Evolutionary conservation across 2,329 filamentous ascomycete species (phyloP).

Genomic region (Cladobotryum mycophilum): DNA sequence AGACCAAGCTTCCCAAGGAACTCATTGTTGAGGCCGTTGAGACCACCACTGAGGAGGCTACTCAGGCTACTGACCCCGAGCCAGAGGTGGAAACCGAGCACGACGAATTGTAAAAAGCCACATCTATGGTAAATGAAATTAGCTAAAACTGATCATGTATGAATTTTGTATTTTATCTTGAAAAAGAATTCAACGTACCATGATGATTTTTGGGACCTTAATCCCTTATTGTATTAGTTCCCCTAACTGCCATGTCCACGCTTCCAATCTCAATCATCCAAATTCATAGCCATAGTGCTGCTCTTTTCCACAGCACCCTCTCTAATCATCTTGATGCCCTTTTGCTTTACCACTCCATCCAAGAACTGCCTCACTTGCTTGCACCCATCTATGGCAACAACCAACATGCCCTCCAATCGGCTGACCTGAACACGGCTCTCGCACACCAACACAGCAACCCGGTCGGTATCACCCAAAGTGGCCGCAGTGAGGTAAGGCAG

Average conservation of each 20-base stretch:
- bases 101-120: conserved; percentile 42
- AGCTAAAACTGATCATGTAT: not conserved
- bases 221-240: not conserved
- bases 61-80: conserved; percentile 18
- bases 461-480: conserved; percentile 67
- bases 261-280: conserved; percentile 32
- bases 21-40: conserved; percentile 38
- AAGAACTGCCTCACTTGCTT: conserved; percentile 76
- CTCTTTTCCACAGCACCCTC: conserved; percentile 47
- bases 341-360: conserved; percentile 70
- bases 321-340: conserved; percentile 58
- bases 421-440: conserved; percentile 81
- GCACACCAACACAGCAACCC: conserved; percentile 73
- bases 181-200: conserved; percentile 4
- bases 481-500: conserved; percentile 83
- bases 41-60: conserved; percentile 4
- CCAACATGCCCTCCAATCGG: conserved; percentile 85
- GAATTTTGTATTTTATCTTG: not conserved
- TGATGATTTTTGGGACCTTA: conserved; percentile 2
- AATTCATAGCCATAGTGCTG: conserved; percentile 43
- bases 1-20: conserved; percentile 64
- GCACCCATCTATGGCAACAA: conserved; percentile 86
- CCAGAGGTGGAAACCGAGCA: conserved; percentile 30
- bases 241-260: not conserved
- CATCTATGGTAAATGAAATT: not conserved